phyloP scores from a whole-genome alignment of 2,329 filamentous ascomycete species.

The Anisogramma anomala region DNA sequence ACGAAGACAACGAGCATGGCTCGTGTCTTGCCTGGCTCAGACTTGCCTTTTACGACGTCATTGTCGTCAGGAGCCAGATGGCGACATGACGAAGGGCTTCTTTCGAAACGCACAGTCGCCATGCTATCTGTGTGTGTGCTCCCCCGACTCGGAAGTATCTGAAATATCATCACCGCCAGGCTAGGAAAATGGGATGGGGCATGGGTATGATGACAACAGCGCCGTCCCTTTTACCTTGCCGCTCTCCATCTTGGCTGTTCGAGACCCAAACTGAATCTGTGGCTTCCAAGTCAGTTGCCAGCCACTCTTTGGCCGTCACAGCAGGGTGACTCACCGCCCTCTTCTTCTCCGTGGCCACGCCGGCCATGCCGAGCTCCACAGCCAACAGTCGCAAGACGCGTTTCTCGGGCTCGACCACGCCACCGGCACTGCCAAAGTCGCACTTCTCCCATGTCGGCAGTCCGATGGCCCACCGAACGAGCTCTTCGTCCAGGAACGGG shows the following conservation, averaged over 20 bases:
- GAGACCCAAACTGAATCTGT: conserved; percentile 70
- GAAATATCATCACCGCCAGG: conserved; percentile 54
- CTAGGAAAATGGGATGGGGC: conserved; percentile 4
- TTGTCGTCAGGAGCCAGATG: conserved; percentile 19
- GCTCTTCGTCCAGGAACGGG: conserved; percentile 77
- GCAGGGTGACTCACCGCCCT: conserved; percentile 52
- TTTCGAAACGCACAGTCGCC: conserved; percentile 38
- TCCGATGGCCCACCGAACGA: conserved; percentile 70
- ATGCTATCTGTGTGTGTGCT: conserved; percentile 4
- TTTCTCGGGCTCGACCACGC: conserved; percentile 63
- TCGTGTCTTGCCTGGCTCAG: conserved; percentile 23
- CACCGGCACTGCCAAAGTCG: conserved; percentile 53
- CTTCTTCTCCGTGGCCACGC: conserved; percentile 80
- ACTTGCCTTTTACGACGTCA: conserved; percentile 29
- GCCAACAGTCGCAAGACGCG: conserved; percentile 68
- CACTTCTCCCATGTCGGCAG: conserved; percentile 76
- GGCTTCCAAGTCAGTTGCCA: conserved; percentile 1
- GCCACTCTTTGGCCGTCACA: neutral
- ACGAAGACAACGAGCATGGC: too few species aligned
- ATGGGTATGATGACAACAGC: conserved; percentile 32
- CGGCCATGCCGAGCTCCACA: conserved; percentile 56
- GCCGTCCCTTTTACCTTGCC: conserved; percentile 59
- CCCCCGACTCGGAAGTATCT: conserved; percentile 63
- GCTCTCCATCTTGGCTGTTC: conserved; percentile 73
- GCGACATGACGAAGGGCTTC: conserved; percentile 31